Conservation (phyloP, 345 rosid genomes). For the Litchi chinensis region DNA sequence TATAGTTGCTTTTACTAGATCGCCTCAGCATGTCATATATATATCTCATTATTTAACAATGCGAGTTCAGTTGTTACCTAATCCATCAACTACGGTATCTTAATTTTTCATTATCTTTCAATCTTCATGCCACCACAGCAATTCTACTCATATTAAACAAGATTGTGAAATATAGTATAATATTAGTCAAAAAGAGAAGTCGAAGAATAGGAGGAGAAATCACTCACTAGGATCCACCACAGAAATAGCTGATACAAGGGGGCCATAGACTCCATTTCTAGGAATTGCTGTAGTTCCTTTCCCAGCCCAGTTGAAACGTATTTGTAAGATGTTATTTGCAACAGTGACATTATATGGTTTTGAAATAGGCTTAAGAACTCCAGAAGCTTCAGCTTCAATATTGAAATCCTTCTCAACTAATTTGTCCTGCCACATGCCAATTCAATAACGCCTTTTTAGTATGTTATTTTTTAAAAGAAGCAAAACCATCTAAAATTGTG, state of each 20-base stretch:
- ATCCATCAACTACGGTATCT: not conserved
- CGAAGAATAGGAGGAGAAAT: not conserved
- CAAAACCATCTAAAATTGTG: not conserved
- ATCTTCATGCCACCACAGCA: not conserved
- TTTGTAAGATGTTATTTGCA: constrained; percentile 42
- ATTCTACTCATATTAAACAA: not conserved
- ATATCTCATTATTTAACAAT: too few species aligned
- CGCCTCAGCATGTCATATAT: too few species aligned
- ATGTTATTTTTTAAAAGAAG: not conserved
- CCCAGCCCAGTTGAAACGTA: constrained; percentile 61
- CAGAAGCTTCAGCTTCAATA: constrained; percentile 49
- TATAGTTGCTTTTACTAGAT: too few species aligned
- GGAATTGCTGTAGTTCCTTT: constrained; percentile 64
- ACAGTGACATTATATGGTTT: constrained; percentile 34
- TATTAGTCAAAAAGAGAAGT: not conserved
- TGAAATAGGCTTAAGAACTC: constrained; percentile 40
- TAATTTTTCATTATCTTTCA: not conserved
- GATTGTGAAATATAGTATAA: not conserved
- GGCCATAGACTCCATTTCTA: constrained; percentile 50
- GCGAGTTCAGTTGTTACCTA: too few species aligned
- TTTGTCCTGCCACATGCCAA: constrained; percentile 37
- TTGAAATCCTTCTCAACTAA: constrained; percentile 54
- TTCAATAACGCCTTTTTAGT: not conserved
- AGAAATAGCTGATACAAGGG: constrained; percentile 60
- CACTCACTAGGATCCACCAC: constrained; percentile 34